These are phyloP conservation scores for Byssochlamys sp. DNA, from an alignment of 2,329 filamentous ascomycete species.

Conservation along the genomic window DNA sequence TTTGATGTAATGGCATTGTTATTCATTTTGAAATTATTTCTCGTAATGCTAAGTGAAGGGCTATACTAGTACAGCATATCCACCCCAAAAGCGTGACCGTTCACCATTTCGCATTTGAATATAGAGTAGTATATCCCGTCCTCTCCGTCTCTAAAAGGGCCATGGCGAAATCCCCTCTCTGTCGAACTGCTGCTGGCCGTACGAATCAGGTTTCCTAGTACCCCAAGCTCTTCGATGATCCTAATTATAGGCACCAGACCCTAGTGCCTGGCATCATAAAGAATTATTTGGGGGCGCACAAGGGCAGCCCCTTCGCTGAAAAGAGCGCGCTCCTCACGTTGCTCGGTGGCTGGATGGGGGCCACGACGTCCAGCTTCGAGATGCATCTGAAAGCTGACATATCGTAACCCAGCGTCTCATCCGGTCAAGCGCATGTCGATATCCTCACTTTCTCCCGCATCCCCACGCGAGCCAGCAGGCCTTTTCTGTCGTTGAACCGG, in stretches of 20 bases:
- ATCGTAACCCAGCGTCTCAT: neutral
- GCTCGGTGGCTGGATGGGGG: neutral
- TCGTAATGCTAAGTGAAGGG: neutral
- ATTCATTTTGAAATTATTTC: neutral
- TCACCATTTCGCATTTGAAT: neutral
- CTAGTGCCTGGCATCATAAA: neutral
- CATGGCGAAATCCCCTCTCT: neutral
- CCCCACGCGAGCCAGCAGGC: neutral
- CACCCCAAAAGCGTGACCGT: neutral
- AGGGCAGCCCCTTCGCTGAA: neutral
- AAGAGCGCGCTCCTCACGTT: neutral
- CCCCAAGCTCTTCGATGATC: neutral
- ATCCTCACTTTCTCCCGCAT: neutral
- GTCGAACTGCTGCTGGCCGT: neutral
- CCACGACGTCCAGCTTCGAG: neutral
- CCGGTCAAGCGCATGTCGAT: neutral
- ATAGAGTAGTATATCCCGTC: neutral
- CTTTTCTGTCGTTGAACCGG: neutral
- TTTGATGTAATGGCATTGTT: neutral
- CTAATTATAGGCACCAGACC: neutral
- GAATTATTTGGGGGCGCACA: neutral
- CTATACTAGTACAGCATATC: neutral
- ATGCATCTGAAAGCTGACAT: neutral
- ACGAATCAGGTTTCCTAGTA: neutral
- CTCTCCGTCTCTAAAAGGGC: neutral